Conservation (phyloP, 306 rosid genomes). For the Cucurbita argyrosperma region DNA sequence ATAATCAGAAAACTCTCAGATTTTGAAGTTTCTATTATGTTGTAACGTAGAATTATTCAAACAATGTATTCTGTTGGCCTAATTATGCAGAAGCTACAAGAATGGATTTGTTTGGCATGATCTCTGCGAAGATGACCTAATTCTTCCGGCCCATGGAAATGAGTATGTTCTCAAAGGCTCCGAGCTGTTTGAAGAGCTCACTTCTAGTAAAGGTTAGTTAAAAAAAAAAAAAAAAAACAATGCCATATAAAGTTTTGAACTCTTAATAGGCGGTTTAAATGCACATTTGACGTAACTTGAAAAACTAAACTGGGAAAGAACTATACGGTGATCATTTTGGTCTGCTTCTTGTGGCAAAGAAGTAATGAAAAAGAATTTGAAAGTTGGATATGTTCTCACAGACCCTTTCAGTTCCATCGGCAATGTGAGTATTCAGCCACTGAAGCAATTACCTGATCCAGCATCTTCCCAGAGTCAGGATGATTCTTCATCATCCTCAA, state of each 20-base stretch:
- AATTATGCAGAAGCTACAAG: conserved; percentile 64
- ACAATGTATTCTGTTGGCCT: conserved; percentile 1
- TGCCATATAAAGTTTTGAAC: neutral
- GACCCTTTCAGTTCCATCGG: conserved; percentile 42
- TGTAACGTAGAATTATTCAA: neutral
- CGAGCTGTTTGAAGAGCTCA: conserved; percentile 70
- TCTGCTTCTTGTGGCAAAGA: neutral
- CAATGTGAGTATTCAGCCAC: conserved; percentile 39
- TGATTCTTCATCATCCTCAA: conserved; percentile 71
- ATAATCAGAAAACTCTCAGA: neutral
- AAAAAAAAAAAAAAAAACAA: neutral
- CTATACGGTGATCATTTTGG: neutral
- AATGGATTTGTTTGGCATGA: conserved; percentile 97
- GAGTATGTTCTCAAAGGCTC: conserved; percentile 95
- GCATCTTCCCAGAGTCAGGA: conserved; percentile 52
- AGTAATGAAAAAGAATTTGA: neutral
- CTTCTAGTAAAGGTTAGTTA: conserved; percentile 36
- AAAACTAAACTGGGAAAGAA: neutral
- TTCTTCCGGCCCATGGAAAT: conserved; percentile 69
- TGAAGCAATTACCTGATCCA: conserved; percentile 63
- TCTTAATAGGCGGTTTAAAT: neutral
- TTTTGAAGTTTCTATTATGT: neutral
- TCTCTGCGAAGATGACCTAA: conserved; percentile 64
- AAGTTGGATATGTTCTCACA: conserved; percentile 14
- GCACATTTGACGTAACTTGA: neutral